Conservation (phyloP, 2,329 filamentous ascomycete genomes). For the Escovopsis sp. region DNA sequence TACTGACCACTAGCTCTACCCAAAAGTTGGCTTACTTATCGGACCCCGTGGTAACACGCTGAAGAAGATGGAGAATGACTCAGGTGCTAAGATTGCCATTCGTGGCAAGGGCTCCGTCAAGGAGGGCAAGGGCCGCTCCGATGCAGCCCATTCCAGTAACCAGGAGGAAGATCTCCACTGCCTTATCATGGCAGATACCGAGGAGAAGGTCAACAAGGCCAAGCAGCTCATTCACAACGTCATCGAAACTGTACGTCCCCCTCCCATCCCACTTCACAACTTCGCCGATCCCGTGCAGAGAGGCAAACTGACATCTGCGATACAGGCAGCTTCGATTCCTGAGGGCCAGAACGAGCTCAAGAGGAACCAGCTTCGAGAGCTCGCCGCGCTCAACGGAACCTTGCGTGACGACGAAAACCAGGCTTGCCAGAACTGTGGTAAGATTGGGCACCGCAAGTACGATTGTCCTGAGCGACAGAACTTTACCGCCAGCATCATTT, state of each 20-base stretch:
- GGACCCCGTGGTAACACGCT: conserved; percentile 98
- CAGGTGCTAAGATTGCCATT: conserved; percentile 95
- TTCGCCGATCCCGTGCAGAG: background rate
- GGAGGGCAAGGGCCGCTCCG: conserved; percentile 97
- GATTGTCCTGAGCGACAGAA: conserved; percentile 97
- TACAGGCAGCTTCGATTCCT: conserved; percentile 87
- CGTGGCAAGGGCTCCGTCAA: conserved; percentile 99
- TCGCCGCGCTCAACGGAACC: conserved; percentile 95
- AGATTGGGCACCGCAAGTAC: conserved; percentile 98
- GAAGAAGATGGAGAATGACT: conserved; percentile 99
- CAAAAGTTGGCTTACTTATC: conserved; percentile 99
- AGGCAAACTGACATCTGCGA: conserved; percentile 7
- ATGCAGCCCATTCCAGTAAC: conserved; percentile 98
- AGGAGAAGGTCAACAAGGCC: conserved; percentile 98
- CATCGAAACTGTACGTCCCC: conserved; percentile 79
- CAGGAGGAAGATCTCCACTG: conserved; percentile 99
- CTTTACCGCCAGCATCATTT: conserved; percentile 98
- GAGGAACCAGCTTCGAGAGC: conserved; percentile 93
- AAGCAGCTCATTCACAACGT: conserved; percentile 98
- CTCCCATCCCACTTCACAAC: background rate
- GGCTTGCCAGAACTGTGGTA: conserved; percentile 96
- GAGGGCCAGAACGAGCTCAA: conserved; percentile 99
- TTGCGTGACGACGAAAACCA: conserved; percentile 98
- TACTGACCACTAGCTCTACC: conserved; percentile 87
- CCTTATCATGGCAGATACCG: conserved; percentile 98